Evolutionary conservation across 345 rosid species (phyloP), one percentile per base, ranked within the genome.

Genomic region (Carallia brachiata): DNA sequence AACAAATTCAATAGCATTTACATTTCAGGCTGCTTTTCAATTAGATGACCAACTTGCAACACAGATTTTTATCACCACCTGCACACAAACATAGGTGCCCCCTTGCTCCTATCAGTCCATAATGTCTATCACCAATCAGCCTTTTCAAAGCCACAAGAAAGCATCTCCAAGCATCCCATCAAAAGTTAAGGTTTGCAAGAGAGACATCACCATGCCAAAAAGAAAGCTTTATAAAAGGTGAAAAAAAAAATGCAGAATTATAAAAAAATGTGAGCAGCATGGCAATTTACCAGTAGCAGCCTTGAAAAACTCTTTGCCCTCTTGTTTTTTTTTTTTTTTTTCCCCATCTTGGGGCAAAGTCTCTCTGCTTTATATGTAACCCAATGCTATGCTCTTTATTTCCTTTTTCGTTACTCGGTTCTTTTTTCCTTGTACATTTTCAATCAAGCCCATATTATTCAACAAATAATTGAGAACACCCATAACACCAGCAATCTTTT

Each of bases 1-100:
- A 80, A 62, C 86, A 84, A 77, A 76, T 71, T 80, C 82, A 75
- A 75, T 81, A 79, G 63, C 74, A 72, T 72, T 67, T 69, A 59
- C 66, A 76, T 78, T 63, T 77, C 76, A 69, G 68, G 63, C 39
- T 54, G 39, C 54, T 68, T 73, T 72, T 67, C 34, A 61, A 55
- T 5, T 23, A 9, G 73, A 62, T 72, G 74, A 79, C 67, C 80
- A 70, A 75, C 77, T 73, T 62, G 72, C 63, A 75, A 75, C 70
- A 74, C 4, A 10, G 3, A 39, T 80, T 70, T 69, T 74, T 82
- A 81, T 84, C 84, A 75, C 50, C 5, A 78, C 71, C 79, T 32
- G 4, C 85, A 75, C 72, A 71, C 65, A n/a, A 39, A 64, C 40
- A 64, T 19, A 50, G 17, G 4, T 57, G 6, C 17, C 59, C 57